Base-by-base conservation (phyloP, 805 yeast species). In the Tetrapisispora pingtungensis region DNA sequence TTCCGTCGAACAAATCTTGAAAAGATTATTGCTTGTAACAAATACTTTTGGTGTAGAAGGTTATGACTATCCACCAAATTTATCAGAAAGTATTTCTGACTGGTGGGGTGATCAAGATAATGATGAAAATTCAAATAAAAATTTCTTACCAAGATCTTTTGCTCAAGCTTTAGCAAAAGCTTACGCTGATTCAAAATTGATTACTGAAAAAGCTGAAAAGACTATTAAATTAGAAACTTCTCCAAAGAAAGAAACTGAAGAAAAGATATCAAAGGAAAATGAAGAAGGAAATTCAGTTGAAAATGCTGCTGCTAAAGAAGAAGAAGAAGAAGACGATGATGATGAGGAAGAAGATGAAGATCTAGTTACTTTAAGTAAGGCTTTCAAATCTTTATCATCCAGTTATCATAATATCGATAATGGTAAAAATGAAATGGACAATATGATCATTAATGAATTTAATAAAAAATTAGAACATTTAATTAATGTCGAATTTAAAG, bases 41-140 rank as follows among this genome's bases (percentile, higher is more conserved):
- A 70, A 69, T 41, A 84, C 88, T 35, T 84, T 77, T 57, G 86
- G 75, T 55, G 77, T 81, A 49, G 83, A 81, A 53, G 75, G 84
- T 40, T 84, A 84, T 59, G 95, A 84, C 60, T 84, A 82, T 55
- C 95, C 95, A 22, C 90, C 93, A 43, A 81, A 81, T 59, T 63
- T 84, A 49, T 73, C 74, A 49, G 90, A 84, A 53, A 77, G 84
- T 37, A 69, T 78, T 20, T 67, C 68, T 40, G 81, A 82, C 52
- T 77, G 81, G 56, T 77, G 65, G 68, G 49, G 53, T 10, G 42
- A 48, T 17, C 41, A 47, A 3, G 35, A 39, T 7, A 45, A 6
- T 5, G n/a, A 3, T 20, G 42, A 32, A 22, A 32, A 32, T n/a
- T 19, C 34, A 22, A 22, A 22, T 22, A 22, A 22, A 17, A 39